These are phyloP conservation scores for Macrophomina phaseolina DNA, from an alignment of 2,329 filamentous ascomycete species.

Conservation along the genomic window DNA sequence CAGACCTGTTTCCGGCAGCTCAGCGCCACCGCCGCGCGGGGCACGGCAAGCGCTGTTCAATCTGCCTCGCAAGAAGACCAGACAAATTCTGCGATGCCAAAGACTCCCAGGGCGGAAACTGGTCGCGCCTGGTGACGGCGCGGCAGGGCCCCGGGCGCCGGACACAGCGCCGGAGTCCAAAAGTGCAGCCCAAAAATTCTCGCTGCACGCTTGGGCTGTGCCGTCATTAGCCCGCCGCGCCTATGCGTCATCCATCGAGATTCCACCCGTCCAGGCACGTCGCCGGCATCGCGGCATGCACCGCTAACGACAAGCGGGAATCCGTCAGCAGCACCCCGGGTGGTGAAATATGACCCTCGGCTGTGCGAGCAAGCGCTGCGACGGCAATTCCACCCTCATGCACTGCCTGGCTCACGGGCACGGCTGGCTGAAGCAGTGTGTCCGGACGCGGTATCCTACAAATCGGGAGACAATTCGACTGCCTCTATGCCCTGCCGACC, in stretches of 20 bases:
- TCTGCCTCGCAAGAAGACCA: background rate
- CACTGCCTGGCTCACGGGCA: too few relatives aligned
- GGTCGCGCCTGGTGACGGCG: too few relatives aligned
- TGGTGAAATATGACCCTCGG: too few relatives aligned
- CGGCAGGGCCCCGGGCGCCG: too few relatives aligned
- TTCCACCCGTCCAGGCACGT: constrained; percentile 1
- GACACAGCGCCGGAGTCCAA: background rate
- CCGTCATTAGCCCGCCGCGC: background rate
- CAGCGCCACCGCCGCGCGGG: constrained; percentile 11
- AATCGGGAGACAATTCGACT: too few relatives aligned
- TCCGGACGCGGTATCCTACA: too few relatives aligned
- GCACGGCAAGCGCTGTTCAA: background rate
- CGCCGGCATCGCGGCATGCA: background rate
- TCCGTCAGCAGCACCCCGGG: background rate
- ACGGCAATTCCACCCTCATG: too few relatives aligned
- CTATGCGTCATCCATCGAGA: background rate
- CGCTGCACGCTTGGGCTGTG: background rate
- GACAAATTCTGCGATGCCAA: too few relatives aligned
- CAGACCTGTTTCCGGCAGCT: background rate
- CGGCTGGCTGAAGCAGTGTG: too few relatives aligned
- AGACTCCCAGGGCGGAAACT: background rate
- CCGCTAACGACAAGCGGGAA: constrained; percentile 10
- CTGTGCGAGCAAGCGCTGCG: too few relatives aligned
- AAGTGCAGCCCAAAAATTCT: background rate
- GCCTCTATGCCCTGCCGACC: too few relatives aligned